phyloP scores from a whole-genome alignment of 371 early-diverging fungal genomes.

The Coemansia sp. region DNA sequence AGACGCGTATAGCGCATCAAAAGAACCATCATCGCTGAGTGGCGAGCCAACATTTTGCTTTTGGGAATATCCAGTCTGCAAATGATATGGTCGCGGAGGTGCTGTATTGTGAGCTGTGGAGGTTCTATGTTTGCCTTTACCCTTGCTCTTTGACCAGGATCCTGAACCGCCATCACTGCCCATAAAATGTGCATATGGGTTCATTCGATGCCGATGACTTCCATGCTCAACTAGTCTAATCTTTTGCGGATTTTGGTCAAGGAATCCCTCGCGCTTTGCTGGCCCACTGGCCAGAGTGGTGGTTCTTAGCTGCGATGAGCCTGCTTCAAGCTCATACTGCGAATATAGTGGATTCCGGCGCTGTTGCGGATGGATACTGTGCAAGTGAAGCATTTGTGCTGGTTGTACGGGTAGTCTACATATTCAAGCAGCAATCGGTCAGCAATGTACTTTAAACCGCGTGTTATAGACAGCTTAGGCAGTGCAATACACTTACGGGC shows the following conservation, averaged over 20 bases:
- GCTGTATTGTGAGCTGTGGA: neutral
- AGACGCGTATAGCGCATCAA: neutral
- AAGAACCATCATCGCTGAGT: neutral
- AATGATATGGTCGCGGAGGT: neutral
- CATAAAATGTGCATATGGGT: neutral
- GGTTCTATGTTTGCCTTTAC: neutral
- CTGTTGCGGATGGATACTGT: slow-evolving; percentile 3
- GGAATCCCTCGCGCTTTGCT: slow-evolving; percentile 17
- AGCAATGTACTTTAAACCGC: neutral
- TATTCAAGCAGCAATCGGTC: neutral
- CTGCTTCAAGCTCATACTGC: neutral
- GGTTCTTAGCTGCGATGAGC: neutral
- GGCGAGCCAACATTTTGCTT: neutral
- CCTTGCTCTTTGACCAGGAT: slow-evolving; percentile 6
- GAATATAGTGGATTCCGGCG: slow-evolving; percentile 1
- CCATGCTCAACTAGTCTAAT: slow-evolving; percentile 9
- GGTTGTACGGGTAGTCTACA: slow-evolving; percentile 13
- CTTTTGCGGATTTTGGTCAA: slow-evolving; percentile 16
- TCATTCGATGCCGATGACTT: slow-evolving; percentile 1
- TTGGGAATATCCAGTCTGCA: too few species aligned
- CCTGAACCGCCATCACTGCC: neutral
- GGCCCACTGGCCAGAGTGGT: neutral
- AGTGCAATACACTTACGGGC: slow-evolving; percentile 19
- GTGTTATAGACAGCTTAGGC: neutral
- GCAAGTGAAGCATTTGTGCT: slow-evolving; percentile 8